Evolutionary conservation across 2,329 filamentous ascomycete species (phyloP), one percentile per base, ranked within the genome.

Genomic region (Trichoderma pleuroti): DNA sequence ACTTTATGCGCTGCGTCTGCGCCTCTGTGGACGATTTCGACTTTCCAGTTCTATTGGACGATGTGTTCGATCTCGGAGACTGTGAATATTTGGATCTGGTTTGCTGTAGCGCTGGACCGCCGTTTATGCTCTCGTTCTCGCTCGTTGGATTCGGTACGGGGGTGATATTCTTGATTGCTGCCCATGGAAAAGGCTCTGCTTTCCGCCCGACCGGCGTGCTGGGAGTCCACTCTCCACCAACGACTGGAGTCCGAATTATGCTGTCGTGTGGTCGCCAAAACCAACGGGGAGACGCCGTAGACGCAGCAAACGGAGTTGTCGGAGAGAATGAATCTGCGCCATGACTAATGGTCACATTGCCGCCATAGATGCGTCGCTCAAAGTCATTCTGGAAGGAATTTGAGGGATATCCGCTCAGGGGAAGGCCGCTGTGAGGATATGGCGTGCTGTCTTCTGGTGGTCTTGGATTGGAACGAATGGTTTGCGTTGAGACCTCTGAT

Each of bases 381-480:
- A 69, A 49, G 5, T 74, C 65, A 0, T 69, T 32, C 12, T 69
- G 70, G 24, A 62, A 70, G 14, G 32, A 59, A 11, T 71, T 73
- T n/a, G 54, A 60, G 4, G 74, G 75, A 61, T 77, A 75, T 0
- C 72, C 75, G 24, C 74, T 76, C 6, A 74, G 65, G 4, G 73
- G 72, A 3, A 59, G 30, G 10, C 72, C 74, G 21, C 75, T 78
- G 34, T 74, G 65, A 0, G 75, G 77, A 69, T 79, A 77, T 7
- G 78, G 78, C 0, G 77, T 80, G 69, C 77, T 78, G 1, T 79
- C 76, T 42, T 78, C 76, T 4, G 77, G 77, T 0, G 76, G 74
- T 9, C 77, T 72, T 5, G 74, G 76, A 42, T 78, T 78, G 18
- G 77, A 76, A 2, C 68, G 71, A 5, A 78, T 28, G 10, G 77